Evolutionary conservation across 176 grass and related monocot species (phyloP), one percentile per base, ranked within the genome.

Genomic region (Zoysia pacifica): DNA sequence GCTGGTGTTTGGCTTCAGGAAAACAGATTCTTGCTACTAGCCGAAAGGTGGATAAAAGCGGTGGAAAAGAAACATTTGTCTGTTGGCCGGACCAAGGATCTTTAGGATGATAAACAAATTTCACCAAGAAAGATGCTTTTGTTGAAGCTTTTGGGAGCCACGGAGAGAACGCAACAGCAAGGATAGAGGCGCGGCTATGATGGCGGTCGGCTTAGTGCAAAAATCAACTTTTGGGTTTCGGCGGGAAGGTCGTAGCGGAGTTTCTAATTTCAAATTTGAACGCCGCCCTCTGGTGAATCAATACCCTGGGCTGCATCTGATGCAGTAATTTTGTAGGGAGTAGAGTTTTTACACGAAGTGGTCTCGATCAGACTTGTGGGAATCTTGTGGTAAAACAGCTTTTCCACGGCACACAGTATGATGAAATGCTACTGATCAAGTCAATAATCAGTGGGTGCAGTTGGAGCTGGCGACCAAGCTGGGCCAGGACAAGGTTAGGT

Each of bases 81-180:
- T 62, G 77, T 37, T 76, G 64, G 82, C 35, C 9, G 64, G 82
- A 62, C 9, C 59, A 62, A 9, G 59, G 36, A 19, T 10, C 20
- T 47, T 48, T 46, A 45, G 9, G 71, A 69, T 67, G 45, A 75
- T 52, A 85, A 65, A 14, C 7, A 42, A 69, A 62, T 67, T 81
- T 58, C 3, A 40, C 4, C 69, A 55, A 75, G 74, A 64, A 44
- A 76, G 78, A 81, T 86, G 70, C 72, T 70, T 81, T 70, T 81
- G 71, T 6, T 81, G 9, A 53, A 49, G 4, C 72, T 81, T 86
- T 86, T 76, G 42, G 8, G 78, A 11, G 71, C 70, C 83, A 71
- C 62, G 55, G 74, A 20, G 66, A 53, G 38, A 67, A 52, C 75
- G 64, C 0, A 62, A 55, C 45, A 76, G 54, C 62, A 64, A 81